Evolutionary conservation across 257 asterid species (phyloP).

Genomic region (Hygrophila difformis): DNA sequence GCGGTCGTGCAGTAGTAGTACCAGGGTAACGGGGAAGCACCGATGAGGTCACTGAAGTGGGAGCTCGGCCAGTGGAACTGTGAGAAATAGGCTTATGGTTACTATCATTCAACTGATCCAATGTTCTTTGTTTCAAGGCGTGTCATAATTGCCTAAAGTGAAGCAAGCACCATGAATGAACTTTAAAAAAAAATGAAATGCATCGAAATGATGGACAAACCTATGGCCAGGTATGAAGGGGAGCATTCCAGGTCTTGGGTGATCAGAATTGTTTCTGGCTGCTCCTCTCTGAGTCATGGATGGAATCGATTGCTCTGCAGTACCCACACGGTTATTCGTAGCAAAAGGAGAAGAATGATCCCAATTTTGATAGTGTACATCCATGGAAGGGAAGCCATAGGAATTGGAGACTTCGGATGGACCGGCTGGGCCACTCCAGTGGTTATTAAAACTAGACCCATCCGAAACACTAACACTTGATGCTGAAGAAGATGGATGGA

Average conservation of each 20-base stretch:
- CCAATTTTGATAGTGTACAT: constrained; percentile 55
- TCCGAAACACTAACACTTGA: constrained; percentile 55
- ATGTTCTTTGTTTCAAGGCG: constrained; percentile 1
- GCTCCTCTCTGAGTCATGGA: constrained; percentile 56
- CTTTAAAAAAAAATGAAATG: constrained; percentile 35
- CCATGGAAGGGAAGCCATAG: constrained; percentile 60
- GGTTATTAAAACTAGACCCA: constrained; percentile 55
- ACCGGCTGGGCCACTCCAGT: constrained; percentile 62
- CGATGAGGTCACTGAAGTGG: constrained; percentile 54
- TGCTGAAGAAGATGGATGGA: constrained; percentile 69
- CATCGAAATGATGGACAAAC: constrained; percentile 24
- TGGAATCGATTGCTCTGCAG: constrained; percentile 47
- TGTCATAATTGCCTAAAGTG: neutral
- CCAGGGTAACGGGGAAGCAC: constrained; percentile 59
- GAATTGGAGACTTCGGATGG: constrained; percentile 56
- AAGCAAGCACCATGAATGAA: constrained; percentile 19
- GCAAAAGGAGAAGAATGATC: constrained; percentile 55
- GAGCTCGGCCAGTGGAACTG: constrained; percentile 71
- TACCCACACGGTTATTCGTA: constrained; percentile 45
- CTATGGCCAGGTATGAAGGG: constrained; percentile 68
- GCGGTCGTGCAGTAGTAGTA: constrained; percentile 43
- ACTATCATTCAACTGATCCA: too few relatives aligned
- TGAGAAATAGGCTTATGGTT: constrained; percentile 1
- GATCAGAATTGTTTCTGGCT: constrained; percentile 51
- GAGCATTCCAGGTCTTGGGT: constrained; percentile 63